A percentile compares a stretch with the other conserved stretches of the same genome.
phyloP scores from a whole-genome alignment of 2,329 filamentous ascomycete species.

The Didymosphaeria variabile region DNA sequence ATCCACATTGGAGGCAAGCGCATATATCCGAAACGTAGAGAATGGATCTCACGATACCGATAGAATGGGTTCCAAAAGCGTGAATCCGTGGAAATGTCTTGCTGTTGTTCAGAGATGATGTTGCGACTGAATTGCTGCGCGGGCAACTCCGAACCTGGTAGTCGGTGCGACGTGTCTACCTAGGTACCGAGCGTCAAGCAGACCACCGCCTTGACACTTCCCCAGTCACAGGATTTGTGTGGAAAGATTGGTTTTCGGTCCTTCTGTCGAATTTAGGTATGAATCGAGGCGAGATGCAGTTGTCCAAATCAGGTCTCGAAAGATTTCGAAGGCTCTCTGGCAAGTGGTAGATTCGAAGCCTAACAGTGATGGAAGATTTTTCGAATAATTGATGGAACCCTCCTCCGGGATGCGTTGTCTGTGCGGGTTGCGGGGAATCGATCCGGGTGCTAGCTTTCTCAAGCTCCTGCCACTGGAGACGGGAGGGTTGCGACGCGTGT shows the following conservation, averaged over 20 bases:
- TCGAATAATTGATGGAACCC: background rate
- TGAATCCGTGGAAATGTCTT: background rate
- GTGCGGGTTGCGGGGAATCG: conserved; percentile 1
- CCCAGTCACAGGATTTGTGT: conserved; percentile 5
- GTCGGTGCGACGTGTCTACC: background rate
- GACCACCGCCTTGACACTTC: conserved; percentile 3
- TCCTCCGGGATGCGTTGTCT: background rate
- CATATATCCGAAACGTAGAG: background rate
- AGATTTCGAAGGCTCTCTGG: conserved; percentile 1
- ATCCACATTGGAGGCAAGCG: background rate
- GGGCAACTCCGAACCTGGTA: background rate
- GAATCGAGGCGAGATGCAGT: background rate
- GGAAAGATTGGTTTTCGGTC: conserved; percentile 4
- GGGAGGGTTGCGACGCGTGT: background rate
- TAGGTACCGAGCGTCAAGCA: conserved; percentile 1
- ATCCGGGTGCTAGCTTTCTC: background rate
- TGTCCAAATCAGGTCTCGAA: background rate
- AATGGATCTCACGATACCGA: background rate
- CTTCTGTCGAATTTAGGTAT: background rate
- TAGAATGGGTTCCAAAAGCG: background rate
- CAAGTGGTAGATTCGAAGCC: background rate
- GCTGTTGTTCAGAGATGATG: background rate
- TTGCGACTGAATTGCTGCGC: background rate
- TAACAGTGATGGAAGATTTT: background rate
- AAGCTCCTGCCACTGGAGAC: background rate